Evolutionary conservation across 202 grass and related monocot species (phyloP), one percentile per base, ranked within the genome.

Genomic region (Digitaria exilis): DNA sequence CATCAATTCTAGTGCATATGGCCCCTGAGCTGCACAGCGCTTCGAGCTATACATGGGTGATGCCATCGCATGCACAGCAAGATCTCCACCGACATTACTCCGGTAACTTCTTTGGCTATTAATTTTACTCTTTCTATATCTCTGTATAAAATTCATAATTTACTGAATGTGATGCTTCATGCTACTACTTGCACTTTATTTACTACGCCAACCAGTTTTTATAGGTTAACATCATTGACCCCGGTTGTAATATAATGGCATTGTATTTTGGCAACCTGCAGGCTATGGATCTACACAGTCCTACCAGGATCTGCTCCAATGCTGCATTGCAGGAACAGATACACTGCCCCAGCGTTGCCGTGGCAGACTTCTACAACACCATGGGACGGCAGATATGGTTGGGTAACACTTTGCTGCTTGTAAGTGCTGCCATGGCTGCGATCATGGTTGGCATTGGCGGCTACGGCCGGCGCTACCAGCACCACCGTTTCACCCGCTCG

Each of bases 41-140:
- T 49, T 71, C 49, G 68, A 71, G 43, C 25, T 49, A 30, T 71
- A 71, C 43, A 71, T 71, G 43, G 24, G 68, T 71, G 68, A 26
- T 22, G 41, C 41, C 41, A 28, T 44, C 45, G 12, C 41, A 14
- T 45, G 41, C 66, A 8, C 41, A 28, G 21, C 37, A 43, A 42
- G 11, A 69, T 69, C 62, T 64, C 30, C 34, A 42, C n/a, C n/a
- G 9, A 24, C n/a, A 68, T 42, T 68, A 1, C 26, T 3, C 15
- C 19, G 64, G 64, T 66, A 66, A 68, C 18, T 67, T 21, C 35
- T 21, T 21, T 24, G 3, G 1, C 35, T 42, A 15, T 68, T 22
- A 52, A 39, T 10, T 22, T 22, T 21, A 5, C 65, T 57, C 5
- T 25, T 3, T 57, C n/a, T 25, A 24, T 21, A 52, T 25, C 54